A percentile compares a stretch with the other conserved stretches of the same genome.
These are phyloP conservation scores for Colletotrichum karsti DNA, from an alignment of 2,329 filamentous ascomycete genomes.

Conservation along the genomic window DNA sequence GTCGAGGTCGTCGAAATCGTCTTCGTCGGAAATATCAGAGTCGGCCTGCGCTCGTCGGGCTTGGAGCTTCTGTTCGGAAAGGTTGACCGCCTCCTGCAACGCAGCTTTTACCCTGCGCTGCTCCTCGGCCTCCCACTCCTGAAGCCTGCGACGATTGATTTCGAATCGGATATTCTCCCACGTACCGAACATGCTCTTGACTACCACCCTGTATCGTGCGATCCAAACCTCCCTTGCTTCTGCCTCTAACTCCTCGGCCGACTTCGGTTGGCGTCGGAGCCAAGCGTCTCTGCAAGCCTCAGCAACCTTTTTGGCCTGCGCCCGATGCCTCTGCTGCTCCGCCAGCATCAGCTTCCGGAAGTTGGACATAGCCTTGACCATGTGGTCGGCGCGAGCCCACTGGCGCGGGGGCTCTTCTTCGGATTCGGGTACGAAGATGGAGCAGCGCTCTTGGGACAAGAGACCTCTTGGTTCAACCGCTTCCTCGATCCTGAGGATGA, in stretches of 20 bases:
- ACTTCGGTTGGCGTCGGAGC: constrained; percentile 77
- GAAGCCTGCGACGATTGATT: constrained; percentile 66
- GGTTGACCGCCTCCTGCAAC: constrained; percentile 76
- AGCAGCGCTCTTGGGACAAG: constrained; percentile 75
- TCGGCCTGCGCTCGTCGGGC: constrained; percentile 64
- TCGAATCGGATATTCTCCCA: constrained; percentile 73
- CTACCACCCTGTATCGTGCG: constrained; percentile 75
- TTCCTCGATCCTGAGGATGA: constrained; percentile 75
- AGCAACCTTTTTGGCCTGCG: constrained; percentile 81
- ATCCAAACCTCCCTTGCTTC: constrained; percentile 77
- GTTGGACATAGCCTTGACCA: constrained; percentile 80
- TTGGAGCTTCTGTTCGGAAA: constrained; percentile 74
- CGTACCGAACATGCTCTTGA: constrained; percentile 62
- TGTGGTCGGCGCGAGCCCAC: constrained; percentile 88
- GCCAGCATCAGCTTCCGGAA: constrained; percentile 82
- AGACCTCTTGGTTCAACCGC: constrained; percentile 80
- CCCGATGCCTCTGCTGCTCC: constrained; percentile 81
- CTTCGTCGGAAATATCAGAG: constrained; percentile 58
- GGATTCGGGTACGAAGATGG: constrained; percentile 76
- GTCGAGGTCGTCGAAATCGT: constrained; percentile 53
- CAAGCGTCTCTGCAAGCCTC: constrained; percentile 81
- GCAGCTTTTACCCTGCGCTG: constrained; percentile 72
- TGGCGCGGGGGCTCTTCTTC: constrained; percentile 78
- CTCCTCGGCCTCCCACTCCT: constrained; percentile 72
- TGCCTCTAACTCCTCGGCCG: constrained; percentile 80